Conservation (phyloP, 2,329 filamentous ascomycete species). For the Aspergillus fumigatus region DNA sequence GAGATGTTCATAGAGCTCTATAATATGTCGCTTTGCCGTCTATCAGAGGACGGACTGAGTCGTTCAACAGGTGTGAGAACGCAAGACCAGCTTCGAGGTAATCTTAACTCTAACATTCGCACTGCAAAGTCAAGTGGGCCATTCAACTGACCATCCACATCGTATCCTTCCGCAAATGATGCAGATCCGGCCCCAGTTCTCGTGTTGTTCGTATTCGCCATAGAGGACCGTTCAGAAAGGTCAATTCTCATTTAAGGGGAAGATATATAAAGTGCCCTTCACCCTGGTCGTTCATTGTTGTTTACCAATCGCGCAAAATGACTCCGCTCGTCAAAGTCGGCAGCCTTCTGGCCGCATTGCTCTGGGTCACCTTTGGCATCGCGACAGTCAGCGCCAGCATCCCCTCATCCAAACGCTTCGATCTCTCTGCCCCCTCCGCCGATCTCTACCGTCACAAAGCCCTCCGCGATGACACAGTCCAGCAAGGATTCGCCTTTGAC, state of each 20-base stretch:
- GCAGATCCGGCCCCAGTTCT: neutral
- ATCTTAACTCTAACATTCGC: neutral
- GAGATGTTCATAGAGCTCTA: too few relatives aligned
- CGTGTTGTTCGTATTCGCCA: neutral
- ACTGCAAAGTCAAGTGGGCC: neutral
- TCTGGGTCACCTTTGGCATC: neutral
- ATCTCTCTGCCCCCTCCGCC: slow-evolving; percentile 13
- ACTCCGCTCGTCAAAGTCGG: neutral
- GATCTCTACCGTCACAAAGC: slow-evolving; percentile 14
- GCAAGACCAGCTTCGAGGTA: too few relatives aligned
- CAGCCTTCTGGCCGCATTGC: neutral
- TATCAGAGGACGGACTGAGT: neutral
- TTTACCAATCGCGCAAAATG: neutral
- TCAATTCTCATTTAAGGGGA: too few relatives aligned
- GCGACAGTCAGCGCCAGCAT: neutral
- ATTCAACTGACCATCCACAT: neutral
- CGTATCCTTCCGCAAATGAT: neutral
- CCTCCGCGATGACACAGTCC: slow-evolving; percentile 14
- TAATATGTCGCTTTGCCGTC: neutral
- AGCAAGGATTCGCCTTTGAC: slow-evolving; percentile 22
- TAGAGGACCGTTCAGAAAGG: too few relatives aligned
- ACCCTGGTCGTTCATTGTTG: neutral
- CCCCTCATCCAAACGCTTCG: slow-evolving; percentile 9
- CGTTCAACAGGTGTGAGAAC: too few relatives aligned
- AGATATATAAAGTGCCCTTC: neutral